These are phyloP conservation scores for Fusarium anguioides DNA, from an alignment of 2,329 filamentous ascomycete genomes.

Conservation along the genomic window DNA sequence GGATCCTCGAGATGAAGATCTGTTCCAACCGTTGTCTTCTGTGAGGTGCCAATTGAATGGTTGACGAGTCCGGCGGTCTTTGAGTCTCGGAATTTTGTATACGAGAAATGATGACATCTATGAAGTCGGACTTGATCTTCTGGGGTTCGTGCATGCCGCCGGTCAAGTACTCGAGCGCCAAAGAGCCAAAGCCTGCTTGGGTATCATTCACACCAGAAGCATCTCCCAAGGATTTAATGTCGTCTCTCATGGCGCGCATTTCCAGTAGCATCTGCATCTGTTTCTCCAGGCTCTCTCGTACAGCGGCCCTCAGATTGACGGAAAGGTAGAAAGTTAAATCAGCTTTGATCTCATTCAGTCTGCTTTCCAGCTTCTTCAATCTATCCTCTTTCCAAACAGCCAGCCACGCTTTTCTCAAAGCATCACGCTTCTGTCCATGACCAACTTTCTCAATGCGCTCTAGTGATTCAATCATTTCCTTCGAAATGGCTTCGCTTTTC, in stretches of 20 bases:
- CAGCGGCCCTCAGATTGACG: not conserved
- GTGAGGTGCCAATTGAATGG: not conserved
- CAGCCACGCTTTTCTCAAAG: slow-evolving; percentile 1
- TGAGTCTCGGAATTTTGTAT: not conserved
- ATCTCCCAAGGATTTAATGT: not conserved
- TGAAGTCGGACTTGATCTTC: not conserved
- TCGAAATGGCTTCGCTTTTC: not conserved
- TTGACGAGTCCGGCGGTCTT: not conserved
- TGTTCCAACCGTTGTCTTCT: not conserved
- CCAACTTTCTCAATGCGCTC: not conserved
- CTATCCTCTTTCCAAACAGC: slow-evolving; percentile 2
- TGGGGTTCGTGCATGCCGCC: not conserved
- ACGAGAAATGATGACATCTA: not conserved
- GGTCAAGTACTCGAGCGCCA: not conserved
- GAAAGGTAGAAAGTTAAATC: slow-evolving; percentile 2
- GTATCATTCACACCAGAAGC: not conserved
- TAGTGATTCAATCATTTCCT: slow-evolving; percentile 1
- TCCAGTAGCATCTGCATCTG: not conserved
- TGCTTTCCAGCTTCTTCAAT: not conserved
- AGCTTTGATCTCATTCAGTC: not conserved
- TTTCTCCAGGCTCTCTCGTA: not conserved
- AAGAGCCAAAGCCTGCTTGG: not conserved
- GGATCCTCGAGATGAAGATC: not conserved
- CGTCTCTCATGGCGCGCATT: not conserved
- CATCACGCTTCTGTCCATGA: not conserved